Percentiles rank a stretch among this genome's conserved stretches.
phyloP scores from a whole-genome alignment of 768 basidiomycete species.

The Termitomyces sp. region DNA sequence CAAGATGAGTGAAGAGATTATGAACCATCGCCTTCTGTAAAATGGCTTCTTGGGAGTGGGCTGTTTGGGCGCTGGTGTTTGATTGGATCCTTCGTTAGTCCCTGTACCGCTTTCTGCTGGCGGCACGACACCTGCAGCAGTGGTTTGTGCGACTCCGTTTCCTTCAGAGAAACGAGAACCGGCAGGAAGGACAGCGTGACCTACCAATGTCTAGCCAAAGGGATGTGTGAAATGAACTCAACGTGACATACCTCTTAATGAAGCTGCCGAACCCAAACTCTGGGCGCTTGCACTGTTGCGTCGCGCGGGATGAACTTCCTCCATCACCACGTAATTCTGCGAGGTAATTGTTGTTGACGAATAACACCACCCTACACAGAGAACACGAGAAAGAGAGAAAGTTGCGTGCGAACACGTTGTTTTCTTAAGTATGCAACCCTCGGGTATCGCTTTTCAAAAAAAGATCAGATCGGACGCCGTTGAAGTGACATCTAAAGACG shows the following conservation, averaged over 20 bases:
- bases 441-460: conserved; percentile 1
- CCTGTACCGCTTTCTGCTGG: conserved; percentile 4
- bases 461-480: conserved; percentile 7
- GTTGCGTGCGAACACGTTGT: conserved; percentile 1
- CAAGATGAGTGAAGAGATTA: conserved; percentile 47
- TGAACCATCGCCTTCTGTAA: conserved; percentile 61
- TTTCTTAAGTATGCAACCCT: conserved; percentile 8
- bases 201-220: conserved; percentile 14
- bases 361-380: conserved; percentile 8
- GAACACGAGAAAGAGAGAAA: conserved; percentile 13
- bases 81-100: conserved; percentile 11
- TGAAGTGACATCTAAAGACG: conserved; percentile 9
- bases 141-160: conserved; percentile 17
- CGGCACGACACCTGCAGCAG: conserved; percentile 16
- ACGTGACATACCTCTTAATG: conserved; percentile 28
- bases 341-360: conserved; percentile 4
- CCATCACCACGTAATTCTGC: conserved; percentile 24
- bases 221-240: not conserved
- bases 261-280: conserved; percentile 25
- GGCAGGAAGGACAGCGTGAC: conserved; percentile 27
- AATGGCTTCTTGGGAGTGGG: conserved; percentile 31
- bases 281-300: conserved; percentile 28
- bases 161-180: conserved; percentile 21
- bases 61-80: conserved; percentile 12
- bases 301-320: conserved; percentile 25